Evolutionary conservation across 2,329 filamentous ascomycete species (phyloP), one percentile per base, ranked within the genome.

Genomic region (Neofusicoccum laricinum): DNA sequence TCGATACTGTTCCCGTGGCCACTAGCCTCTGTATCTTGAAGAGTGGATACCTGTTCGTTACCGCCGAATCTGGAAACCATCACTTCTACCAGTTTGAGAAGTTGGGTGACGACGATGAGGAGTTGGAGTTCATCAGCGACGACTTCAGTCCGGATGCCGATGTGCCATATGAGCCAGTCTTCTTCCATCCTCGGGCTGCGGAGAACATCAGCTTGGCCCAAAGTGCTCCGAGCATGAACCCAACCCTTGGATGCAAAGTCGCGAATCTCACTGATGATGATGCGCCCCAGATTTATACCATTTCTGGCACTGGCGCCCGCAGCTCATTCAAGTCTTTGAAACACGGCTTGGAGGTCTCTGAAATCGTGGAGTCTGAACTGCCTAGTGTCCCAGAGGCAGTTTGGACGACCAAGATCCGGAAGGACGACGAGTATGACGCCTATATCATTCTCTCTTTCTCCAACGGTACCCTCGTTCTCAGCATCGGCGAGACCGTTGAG

Each of bases 71-170:
- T 68, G 95, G 96, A 34, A 95, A 97, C 74, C 91, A 96, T 74
- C 88, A 93, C 66, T 93, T 99, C 70, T 99, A 98, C 77, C 94
- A 98, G 75, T 96, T 99, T 67, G 93, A 97, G 76, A 96, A 97
- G 72, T 86, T 99, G 6, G 96, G 94, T 46, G 95, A 99, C 67
- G 94, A 98, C 71, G 93, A 96, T 67, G 90, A 96, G 2, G 93
- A 98, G 76, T 84, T 88, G 0, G 90, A 97, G 72, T 97, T 93
- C 71, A 85, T 83, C 30, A 97, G 93, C 76, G 92, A 95, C 61
- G 84, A 90, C 67, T 97, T 90, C 68, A 89, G 92, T 0, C 85
- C 89, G 0, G 92, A 97, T 70, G 86, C 90, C 0, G 83, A 82
- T 6, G 87, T 89, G 17, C 79, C 87, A 0, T 93, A 93, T 68